Evolutionary conservation across 1,139 yeast genomes (phyloP).

Genomic region (Magnusiomyces tetraspermus): DNA sequence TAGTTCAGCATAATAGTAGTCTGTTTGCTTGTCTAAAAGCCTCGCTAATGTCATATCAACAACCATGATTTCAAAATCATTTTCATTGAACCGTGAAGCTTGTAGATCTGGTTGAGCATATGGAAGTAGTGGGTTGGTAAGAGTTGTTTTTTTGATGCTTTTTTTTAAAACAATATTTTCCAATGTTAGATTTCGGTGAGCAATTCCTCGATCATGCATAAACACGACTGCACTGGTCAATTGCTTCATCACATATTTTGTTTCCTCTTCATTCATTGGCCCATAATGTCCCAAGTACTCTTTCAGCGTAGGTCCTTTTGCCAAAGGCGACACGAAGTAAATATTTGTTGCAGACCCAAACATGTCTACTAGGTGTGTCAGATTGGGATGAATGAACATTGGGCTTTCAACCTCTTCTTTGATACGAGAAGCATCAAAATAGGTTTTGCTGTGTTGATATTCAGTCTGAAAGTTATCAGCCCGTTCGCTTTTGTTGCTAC

Average conservation of each 20-base stretch:
- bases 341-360: neutral
- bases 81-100: too few species aligned
- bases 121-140: too few species aligned
- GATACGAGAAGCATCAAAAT: neutral
- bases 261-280: neutral
- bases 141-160: neutral
- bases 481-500: too few species aligned
- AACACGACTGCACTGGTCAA: neutral
- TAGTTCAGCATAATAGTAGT: neutral
- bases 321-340: neutral
- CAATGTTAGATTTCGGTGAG: neutral
- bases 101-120: too few species aligned
- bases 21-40: neutral
- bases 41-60: neutral
- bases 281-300: neutral
- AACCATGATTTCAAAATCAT: neutral
- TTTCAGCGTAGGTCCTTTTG: neutral
- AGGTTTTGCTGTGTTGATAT: too few species aligned
- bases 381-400: neutral
- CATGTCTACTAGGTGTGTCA: neutral
- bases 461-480: too few species aligned
- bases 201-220: neutral
- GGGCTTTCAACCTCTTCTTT: neutral
- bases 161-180: neutral
- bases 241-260: neutral